These are phyloP conservation scores for Spathaspora arborariae DNA, from an alignment of 805 yeast genomes.

Conservation along the genomic window DNA sequence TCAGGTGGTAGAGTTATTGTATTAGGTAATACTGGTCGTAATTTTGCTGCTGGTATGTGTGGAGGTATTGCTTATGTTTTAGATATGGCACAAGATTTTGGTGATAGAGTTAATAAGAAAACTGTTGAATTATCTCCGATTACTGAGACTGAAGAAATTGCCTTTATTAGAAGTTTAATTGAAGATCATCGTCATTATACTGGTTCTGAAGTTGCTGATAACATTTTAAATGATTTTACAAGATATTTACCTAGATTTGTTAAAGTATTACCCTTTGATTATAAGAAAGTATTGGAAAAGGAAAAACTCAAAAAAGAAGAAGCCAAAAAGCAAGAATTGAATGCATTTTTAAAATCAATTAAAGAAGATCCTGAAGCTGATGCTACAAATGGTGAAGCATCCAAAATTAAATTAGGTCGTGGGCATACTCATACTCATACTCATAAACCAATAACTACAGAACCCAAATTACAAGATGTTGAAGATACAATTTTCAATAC, in stretches of 20 bases:
- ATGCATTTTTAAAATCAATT: slow-evolving; percentile 61
- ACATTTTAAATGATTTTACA: slow-evolving; percentile 82
- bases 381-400: slow-evolving; percentile 84
- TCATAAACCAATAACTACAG: slow-evolving; percentile 35
- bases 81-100: slow-evolving; percentile 90
- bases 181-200: slow-evolving; percentile 97
- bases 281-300: slow-evolving; percentile 80
- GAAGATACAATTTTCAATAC: slow-evolving; percentile 83
- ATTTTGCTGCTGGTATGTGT: slow-evolving; percentile 97
- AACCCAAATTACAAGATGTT: slow-evolving; percentile 84
- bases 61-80: slow-evolving; percentile 98
- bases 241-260: slow-evolving; percentile 84
- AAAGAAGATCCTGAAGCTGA: slow-evolving; percentile 83
- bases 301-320: slow-evolving; percentile 65
- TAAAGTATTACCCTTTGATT: slow-evolving; percentile 89
- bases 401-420: slow-evolving; percentile 51
- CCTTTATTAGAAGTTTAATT: slow-evolving; percentile 85
- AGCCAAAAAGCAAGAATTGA: slow-evolving; percentile 63
- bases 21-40: slow-evolving; percentile 85
- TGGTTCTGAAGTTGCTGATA: slow-evolving; percentile 83
- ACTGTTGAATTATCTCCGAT: slow-evolving; percentile 77
- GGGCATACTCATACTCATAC: slow-evolving; percentile 28
- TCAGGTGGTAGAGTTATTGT: slow-evolving; percentile 98
- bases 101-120: slow-evolving; percentile 67
- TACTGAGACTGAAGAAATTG: slow-evolving; percentile 87